Evolutionary conservation across 257 asterid genomes (phyloP), one percentile per base, ranked within the genome.

Genomic region (Solanum clarkiae): DNA sequence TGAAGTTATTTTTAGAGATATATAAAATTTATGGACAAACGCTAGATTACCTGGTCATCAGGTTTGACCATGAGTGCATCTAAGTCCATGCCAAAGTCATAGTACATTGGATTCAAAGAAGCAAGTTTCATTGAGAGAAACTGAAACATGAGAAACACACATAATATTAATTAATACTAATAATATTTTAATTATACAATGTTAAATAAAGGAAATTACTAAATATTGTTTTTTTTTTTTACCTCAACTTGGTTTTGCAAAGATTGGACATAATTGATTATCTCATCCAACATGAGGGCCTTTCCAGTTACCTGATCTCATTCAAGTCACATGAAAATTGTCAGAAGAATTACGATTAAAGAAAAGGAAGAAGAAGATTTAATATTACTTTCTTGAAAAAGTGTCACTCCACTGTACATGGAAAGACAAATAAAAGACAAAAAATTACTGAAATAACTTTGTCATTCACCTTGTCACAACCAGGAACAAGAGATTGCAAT

Each of bases 221-320:
- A 54, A 72, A 12, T 72, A 3, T 10, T 71, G 3, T 8, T 36
- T 56, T 11, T 24, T 40, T 6, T n/a, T 32, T 84, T 79, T 51
- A 95, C 98, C 98, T 95, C 98, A 26, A 94, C 98, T 92, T 95
- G 98, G 87, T 93, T 89, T 89, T 94, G 98, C 72, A 95, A 91
- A 81, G 98, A 95, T 72, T 93, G 97, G 89, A 95, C 98, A 90
- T 95, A 95, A 86, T 94, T 93, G 83, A 95, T 95, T 45, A 95
- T 95, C 88, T 95, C 96, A 92, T 95, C 98, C 96, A 95, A 91
- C 95, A 95, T 90, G 87, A 91, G 96, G 94, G 98, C 98, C 97
- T 95, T 95, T 40, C 98, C 98, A 77, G 93, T 93, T 80, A 92
- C 96, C 98, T 95, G 91, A 88, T 81, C 69, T 85, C 91, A 91